Base-by-base conservation (phyloP, 202 grass and related monocot genomes). In the Panicum virgatum region DNA sequence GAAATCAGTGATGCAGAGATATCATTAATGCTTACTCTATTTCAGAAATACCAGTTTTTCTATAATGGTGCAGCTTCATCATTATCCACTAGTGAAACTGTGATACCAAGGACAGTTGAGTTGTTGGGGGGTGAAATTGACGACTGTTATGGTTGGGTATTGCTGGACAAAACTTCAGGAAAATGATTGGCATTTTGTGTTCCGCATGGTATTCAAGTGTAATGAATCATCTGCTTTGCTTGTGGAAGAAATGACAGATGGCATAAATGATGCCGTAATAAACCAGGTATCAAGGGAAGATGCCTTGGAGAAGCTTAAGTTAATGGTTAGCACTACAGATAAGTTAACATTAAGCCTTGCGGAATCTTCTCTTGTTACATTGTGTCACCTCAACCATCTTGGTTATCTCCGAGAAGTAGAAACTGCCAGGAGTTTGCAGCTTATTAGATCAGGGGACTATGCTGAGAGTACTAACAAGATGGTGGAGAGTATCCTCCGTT, bases 201-300 rank as follows among this genome's bases (percentile, higher is more conserved):
- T 93, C 46, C 70, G 73, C 81, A 70, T 71, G 56, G 73, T 90
- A 72, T 81, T 81, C 62, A 91, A 82, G 75, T 93, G 95, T 86
- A 86, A 93, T 38, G 88, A 94, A 74, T 94, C 78, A 42, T 89
- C 83, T 76, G 86, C 91, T 86, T 84, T 94, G 66, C 82, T 94
- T 63, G 85, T 97, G 88, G 95, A 97, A 83, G 95, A 97, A 89
- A 91, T 85, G 62, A 78, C 88, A 39, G 92, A 97, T 73, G 83
- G 51, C 45, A 63, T 96, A 45, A 91, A 90, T 77, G 78, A 91
- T 69, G 52, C 69, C 51, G 42, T 82, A 46, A 60, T 87, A 76
- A 92, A 91, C 70, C 79, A 71, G 27, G 65, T 66, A 72, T 72
- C 86, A 53, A 52, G 48, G 66, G 73, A 86, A 75, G 78, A 60